phyloP scores from a whole-genome alignment of 805 yeast species.

The Saturnispora silvae region DNA sequence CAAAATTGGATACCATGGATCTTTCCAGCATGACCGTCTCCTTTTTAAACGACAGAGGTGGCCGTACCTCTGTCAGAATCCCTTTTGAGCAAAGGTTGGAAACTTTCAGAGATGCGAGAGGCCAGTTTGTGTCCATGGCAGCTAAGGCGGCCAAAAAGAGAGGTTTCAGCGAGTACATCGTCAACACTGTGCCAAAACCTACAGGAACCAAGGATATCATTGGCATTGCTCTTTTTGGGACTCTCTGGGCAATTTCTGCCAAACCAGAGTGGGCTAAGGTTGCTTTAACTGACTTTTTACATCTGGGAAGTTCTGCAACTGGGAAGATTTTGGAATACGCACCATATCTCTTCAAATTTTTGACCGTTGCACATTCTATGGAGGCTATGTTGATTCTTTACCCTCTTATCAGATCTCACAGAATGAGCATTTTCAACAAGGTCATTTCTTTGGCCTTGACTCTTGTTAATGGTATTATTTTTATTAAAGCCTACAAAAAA shows the following conservation, averaged over 20 bases:
- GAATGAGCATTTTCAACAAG: constrained; percentile 44
- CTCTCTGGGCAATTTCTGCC: constrained; percentile 7
- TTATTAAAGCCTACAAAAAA: constrained; percentile 34
- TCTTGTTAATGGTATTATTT: constrained; percentile 52
- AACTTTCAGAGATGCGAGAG: constrained; percentile 35
- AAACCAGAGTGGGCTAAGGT: constrained; percentile 8
- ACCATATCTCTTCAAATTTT: constrained; percentile 12
- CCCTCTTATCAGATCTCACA: constrained; percentile 44
- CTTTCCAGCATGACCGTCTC: constrained; percentile 33
- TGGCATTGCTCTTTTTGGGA: constrained; percentile 10
- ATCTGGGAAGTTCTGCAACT: constrained; percentile 6
- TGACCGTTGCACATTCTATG: constrained; percentile 35
- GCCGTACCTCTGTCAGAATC: constrained; percentile 24
- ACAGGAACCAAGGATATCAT: constrained; percentile 34
- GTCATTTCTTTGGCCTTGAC: constrained; percentile 44
- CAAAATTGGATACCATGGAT: constrained; percentile 37
- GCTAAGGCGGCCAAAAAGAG: constrained; percentile 54
- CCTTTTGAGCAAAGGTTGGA: constrained; percentile 43
- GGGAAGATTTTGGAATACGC: constrained; percentile 7
- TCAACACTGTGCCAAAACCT: constrained; percentile 11
- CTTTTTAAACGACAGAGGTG: constrained; percentile 26
- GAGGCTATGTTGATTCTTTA: constrained; percentile 39
- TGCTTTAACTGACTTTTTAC: constrained; percentile 1
- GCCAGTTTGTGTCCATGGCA: constrained; percentile 62
- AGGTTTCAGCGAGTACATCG: constrained; percentile 40